These are phyloP conservation scores for Xanthoconium stramineum DNA, from an alignment of 768 basidiomycete species.

Conservation along the genomic window DNA sequence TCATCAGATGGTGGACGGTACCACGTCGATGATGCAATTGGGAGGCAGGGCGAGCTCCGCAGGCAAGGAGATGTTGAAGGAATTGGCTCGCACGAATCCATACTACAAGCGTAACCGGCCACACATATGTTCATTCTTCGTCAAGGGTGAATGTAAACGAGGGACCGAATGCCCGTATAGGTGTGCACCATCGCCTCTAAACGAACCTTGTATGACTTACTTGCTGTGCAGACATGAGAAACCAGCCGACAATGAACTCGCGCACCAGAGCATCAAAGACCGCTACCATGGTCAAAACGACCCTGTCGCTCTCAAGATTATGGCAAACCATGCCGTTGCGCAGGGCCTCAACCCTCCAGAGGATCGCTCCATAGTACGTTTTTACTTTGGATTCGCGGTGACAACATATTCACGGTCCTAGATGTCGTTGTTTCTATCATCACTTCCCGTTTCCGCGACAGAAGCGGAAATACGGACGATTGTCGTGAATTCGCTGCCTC, in stretches of 20 bases:
- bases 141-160: constrained; percentile 91
- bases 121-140: constrained; percentile 92
- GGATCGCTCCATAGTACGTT: constrained; percentile 77
- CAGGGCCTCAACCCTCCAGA: constrained; percentile 89
- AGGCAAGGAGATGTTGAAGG: constrained; percentile 96
- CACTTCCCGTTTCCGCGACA: constrained; percentile 64
- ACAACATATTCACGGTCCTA: constrained; percentile 29
- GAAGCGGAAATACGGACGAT: constrained; percentile 73
- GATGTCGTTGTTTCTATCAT: constrained; percentile 86
- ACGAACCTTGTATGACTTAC: background rate
- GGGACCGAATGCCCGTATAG: constrained; percentile 91
- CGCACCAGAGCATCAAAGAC: constrained; percentile 93
- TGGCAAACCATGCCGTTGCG: constrained; percentile 71
- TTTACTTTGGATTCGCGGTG: background rate
- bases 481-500: constrained; percentile 66
- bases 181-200: constrained; percentile 32
- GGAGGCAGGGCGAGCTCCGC: constrained; percentile 65
- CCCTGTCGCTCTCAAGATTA: constrained; percentile 90
- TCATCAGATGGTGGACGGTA: constrained; percentile 62
- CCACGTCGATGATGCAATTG: constrained; percentile 55
- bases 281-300: constrained; percentile 91
- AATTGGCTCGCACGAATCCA: constrained; percentile 90
- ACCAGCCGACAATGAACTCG: constrained; percentile 75
- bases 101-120: constrained; percentile 97
- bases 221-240: constrained; percentile 70